These are phyloP conservation scores for Saccharomycopsis fodiens DNA, from an alignment of 805 yeast species.

Conservation along the genomic window DNA sequence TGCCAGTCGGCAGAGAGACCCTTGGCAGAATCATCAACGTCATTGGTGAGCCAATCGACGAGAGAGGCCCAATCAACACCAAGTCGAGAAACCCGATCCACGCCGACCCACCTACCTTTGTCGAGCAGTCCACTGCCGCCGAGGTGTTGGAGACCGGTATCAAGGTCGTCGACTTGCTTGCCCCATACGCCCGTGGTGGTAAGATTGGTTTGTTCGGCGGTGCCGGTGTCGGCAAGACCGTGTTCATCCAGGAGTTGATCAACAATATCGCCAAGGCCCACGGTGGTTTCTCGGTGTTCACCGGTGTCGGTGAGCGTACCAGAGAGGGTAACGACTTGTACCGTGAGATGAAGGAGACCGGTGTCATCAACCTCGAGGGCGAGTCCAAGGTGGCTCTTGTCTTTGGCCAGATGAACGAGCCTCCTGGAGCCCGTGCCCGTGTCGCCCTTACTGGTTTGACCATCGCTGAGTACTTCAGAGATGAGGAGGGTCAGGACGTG, in stretches of 20 bases:
- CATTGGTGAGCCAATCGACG: constrained; percentile 99
- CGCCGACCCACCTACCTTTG: constrained; percentile 95
- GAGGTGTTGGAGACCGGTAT: constrained; percentile 99
- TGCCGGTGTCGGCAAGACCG: constrained; percentile 99
- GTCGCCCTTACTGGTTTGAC: constrained; percentile 99
- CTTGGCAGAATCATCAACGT: constrained; percentile 98
- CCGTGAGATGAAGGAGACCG: constrained; percentile 99
- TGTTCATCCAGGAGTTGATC: constrained; percentile 97
- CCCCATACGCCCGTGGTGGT: constrained; percentile 99
- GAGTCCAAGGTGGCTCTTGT: constrained; percentile 99
- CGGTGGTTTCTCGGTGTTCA: constrained; percentile 99
- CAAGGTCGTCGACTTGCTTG: constrained; percentile 97
- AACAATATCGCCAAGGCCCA: constrained; percentile 99
- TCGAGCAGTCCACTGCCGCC: constrained; percentile 95
- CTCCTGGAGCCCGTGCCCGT: constrained; percentile 99
- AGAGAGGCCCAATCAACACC: constrained; percentile 96
- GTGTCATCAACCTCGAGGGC: constrained; percentile 99
- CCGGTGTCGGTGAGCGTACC: constrained; percentile 99
- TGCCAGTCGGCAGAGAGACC: constrained; percentile 99
- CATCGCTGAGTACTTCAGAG: constrained; percentile 99
- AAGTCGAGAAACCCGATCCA: constrained; percentile 96
- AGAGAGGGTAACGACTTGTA: constrained; percentile 99
- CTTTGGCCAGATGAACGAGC: constrained; percentile 99
- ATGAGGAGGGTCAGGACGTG: constrained; percentile 99
- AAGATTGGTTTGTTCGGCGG: constrained; percentile 99